Conservation (phyloP, 2,329 filamentous ascomycete species). For the Fusarium scirpi region DNA sequence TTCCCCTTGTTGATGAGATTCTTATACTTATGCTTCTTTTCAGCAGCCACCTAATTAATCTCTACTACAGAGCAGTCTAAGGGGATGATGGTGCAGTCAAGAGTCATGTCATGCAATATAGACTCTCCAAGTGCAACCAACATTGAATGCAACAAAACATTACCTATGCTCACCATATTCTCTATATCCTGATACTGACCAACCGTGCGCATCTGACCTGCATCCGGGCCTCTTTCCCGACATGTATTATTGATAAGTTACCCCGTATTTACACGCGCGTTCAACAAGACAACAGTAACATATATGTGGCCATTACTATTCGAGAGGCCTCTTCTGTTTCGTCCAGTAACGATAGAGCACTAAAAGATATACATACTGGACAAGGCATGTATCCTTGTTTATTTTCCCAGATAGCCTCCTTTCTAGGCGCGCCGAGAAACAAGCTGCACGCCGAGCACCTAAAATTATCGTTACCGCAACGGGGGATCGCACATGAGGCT, state of each 20-base stretch:
- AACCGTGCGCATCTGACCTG: conserved; percentile 18
- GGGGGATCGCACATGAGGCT: neutral
- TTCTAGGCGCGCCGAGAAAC: neutral
- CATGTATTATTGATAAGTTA: neutral
- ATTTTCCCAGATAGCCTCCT: neutral
- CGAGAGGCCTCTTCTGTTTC: conserved; percentile 1
- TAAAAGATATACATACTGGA: neutral
- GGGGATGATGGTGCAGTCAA: neutral
- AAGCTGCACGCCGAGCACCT: conserved; percentile 4
- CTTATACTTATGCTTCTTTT: conserved; percentile 28
- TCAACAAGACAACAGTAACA: conserved; percentile 8
- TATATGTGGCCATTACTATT: conserved; percentile 2
- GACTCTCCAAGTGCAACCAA: neutral
- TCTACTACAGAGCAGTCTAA: neutral
- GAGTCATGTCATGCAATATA: neutral
- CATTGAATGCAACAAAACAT: neutral
- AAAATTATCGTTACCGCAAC: conserved; percentile 13
- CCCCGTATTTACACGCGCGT: conserved; percentile 22
- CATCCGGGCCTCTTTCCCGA: conserved; percentile 5
- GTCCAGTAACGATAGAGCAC: conserved; percentile 2
- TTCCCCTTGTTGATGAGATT: conserved; percentile 27
- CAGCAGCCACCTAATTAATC: neutral
- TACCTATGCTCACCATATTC: neutral
- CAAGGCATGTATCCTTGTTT: neutral
- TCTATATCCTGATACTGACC: neutral